Conservation (phyloP, 208 protist species). For the Leishmania arabica region DNA sequence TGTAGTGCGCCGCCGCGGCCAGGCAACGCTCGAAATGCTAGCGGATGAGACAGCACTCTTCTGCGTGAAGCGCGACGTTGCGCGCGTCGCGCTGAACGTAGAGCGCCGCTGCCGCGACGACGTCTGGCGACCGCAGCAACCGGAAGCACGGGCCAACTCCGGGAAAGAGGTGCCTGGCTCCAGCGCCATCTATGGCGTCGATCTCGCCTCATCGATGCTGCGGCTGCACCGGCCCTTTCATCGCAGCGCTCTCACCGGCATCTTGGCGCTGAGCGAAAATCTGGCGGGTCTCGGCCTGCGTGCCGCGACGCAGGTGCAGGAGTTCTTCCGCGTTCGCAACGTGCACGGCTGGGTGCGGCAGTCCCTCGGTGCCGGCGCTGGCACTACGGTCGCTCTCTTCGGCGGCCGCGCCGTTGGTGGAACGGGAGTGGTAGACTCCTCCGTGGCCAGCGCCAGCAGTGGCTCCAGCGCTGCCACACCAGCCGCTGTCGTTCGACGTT, state of each 20-base stretch:
- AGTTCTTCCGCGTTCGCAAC: slow-evolving; percentile 28
- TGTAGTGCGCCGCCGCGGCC: slow-evolving; percentile 24
- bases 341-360: slow-evolving; percentile 11
- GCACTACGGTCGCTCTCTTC: slow-evolving; percentile 8
- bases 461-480: slow-evolving; percentile 8
- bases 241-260: slow-evolving; percentile 10
- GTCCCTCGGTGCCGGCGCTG: background rate
- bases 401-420: background rate
- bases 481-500: slow-evolving; percentile 9
- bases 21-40: slow-evolving; percentile 28
- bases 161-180: background rate
- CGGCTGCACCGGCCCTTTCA: slow-evolving; percentile 16
- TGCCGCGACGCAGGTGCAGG: slow-evolving; percentile 39
- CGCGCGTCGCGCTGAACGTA: slow-evolving; percentile 28
- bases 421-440: background rate
- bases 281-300: slow-evolving; percentile 41
- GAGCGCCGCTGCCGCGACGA: slow-evolving; percentile 21
- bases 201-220: background rate
- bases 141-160: no score
- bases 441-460: background rate
- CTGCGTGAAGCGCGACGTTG: slow-evolving; percentile 20
- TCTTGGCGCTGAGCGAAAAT: slow-evolving; percentile 39
- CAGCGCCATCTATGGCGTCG: slow-evolving; percentile 30
- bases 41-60: slow-evolving; percentile 43
- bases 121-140: slow-evolving; percentile 19